Percentiles rank a stretch among this genome's conserved stretches.
These are phyloP conservation scores for Grosmannia serpens DNA, from an alignment of 2,329 filamentous ascomycete species.

Conservation along the genomic window DNA sequence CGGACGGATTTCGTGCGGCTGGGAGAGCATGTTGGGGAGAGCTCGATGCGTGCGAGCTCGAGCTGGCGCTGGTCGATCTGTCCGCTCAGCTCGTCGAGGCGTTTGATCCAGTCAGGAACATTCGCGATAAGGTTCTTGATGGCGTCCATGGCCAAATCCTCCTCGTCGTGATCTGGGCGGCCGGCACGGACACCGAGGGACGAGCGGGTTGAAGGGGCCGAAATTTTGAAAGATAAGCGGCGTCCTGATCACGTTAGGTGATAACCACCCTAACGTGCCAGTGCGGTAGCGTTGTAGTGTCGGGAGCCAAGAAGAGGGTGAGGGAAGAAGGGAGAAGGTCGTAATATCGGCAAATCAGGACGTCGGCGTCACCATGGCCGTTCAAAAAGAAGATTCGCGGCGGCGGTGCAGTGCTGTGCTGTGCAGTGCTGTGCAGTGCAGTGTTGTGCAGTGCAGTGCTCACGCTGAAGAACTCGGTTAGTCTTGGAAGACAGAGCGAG, in stretches of 20 bases:
- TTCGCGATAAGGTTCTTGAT: constrained; percentile 42
- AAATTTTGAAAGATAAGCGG: not conserved
- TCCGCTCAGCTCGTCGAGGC: constrained; percentile 47
- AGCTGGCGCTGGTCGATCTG: constrained; percentile 51
- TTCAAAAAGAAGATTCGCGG: not conserved
- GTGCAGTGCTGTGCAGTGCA: not conserved
- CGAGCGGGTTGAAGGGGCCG: not conserved
- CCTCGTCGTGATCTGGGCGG: not conserved
- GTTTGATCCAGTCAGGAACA: constrained; percentile 47
- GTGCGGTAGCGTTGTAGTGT: not conserved
- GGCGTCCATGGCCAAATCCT: constrained; percentile 37
- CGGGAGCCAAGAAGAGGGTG: not conserved
- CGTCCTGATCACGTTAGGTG: not conserved
- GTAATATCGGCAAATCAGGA: not conserved
- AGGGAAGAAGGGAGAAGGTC: not conserved
- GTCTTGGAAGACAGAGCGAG: not conserved
- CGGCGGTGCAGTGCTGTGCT: not conserved
- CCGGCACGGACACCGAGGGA: not conserved
- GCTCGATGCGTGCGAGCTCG: constrained; percentile 36
- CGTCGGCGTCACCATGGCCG: not conserved
- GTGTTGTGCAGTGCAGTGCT: not conserved
- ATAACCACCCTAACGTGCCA: not conserved
- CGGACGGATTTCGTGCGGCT: constrained; percentile 16
- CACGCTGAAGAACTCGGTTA: not conserved
- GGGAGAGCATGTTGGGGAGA: constrained; percentile 4